Evolutionary conservation across 2,329 filamentous ascomycete genomes (phyloP), one percentile per base, ranked within the genome.

Genomic region (Nigrograna mackinnonii): DNA sequence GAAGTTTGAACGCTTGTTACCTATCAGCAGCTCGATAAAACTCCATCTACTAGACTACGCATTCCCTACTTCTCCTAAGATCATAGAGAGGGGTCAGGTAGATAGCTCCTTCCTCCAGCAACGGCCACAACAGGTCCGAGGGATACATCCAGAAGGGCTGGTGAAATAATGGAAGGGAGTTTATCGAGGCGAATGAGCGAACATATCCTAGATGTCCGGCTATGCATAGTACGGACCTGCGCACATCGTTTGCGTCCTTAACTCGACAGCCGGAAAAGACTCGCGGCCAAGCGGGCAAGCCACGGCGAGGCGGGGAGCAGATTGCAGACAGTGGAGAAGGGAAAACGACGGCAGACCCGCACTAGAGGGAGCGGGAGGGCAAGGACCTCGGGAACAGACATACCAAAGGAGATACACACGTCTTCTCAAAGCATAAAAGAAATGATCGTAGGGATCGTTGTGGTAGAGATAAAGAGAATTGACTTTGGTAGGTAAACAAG

Each of bases 341-440:
- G 53, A 58, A 57, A 59, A 44, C 35, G 59, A 57, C 61, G 56
- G 61, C 55, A 50, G 52, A 48, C 49, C 46, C 37, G 52, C 37
- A 46, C 53, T 57, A 61, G 60, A 66, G 71, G 73, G 67, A 63
- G 54, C 72, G 57, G 74, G 72, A 69, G 68, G 70, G 61, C 64
- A 66, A 66, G 67, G 63, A 60, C 64, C 63, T 67, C 61, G 62
- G 65, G 64, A 57, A 68, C 62, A 68, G 64, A 67, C 64, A 63
- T 56, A 65, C 65, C 58, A 52, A 64, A 65, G 63, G 58, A 66
- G 59, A 67, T 64, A 63, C 56, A 60, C 61, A 53, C 58, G 49
- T 50, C 46, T 14, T 45, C 45, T 51, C 45, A 49, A 52, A 52
- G 56, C 54, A 48, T 55, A 48, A 48, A 49, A 24, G 44, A 42